Evolutionary conservation across 352 stramenopile genomes (phyloP), one percentile per base, ranked within the genome.

Genomic region (Bremia lactucae): DNA sequence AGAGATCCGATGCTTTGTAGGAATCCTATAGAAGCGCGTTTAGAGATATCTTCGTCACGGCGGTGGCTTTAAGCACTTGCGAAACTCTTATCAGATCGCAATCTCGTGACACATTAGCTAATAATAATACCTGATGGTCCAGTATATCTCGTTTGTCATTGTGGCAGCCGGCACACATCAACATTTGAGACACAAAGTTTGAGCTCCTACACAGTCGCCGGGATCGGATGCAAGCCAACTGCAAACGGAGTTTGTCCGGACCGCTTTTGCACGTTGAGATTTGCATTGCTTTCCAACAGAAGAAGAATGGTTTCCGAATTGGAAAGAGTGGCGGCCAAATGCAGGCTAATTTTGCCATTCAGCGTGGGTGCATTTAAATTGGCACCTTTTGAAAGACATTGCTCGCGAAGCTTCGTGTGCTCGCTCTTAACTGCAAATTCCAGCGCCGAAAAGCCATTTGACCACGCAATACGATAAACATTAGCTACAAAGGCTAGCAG

Each of bases 321-420:
- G 3, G 58, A 51, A 11, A 59, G 36, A 18, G 59, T 21, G 2
- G 74, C 62, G 15, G 80, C 77, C 6, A 90, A 46, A 28, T 93
- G 80, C 6, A 93, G 52, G 49, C 72, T 81, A 8, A 73, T 87
- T 34, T 80, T 61, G 15, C 71, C 72, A 14, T 93, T 62, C 21
- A 83, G 48, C 0, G 67, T 87, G 9, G 52, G 22, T 3, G 61
- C 20, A 14, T 87, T 86, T 11, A 72, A 68, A 42, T 89, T 53
- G 0, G 75, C 57, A 11, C 67, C 67, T 36, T 82, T 87, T 3
- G 63, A 78, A 1, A 90, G 57, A 21, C 76, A 69, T 10, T 90
- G 29, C 21, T 87, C 65, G 1, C 18, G n/a, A n/a, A n/a, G n/a
- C n/a, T n/a, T n/a, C n/a, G n/a, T n/a, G n/a, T n/a, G n/a, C n/a